Conservation (phyloP, 768 basidiomycete species). For the Auriculariales sp. region DNA sequence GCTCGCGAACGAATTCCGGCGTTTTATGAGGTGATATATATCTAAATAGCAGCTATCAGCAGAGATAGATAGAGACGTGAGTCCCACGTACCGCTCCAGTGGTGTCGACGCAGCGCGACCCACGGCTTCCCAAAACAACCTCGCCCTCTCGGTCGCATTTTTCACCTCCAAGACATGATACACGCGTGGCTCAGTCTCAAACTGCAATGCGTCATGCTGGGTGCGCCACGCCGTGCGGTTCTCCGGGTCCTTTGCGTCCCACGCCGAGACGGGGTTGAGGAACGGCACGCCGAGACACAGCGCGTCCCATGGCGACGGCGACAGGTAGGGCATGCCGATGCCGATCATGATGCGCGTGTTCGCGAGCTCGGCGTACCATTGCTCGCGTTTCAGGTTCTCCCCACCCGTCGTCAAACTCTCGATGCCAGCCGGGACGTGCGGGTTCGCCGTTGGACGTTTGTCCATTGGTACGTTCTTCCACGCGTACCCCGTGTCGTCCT, state of each 20-base stretch:
- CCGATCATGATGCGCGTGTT: conserved; percentile 8
- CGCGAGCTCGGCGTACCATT: no score
- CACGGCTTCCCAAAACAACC: neutral
- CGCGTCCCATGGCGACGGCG: conserved; percentile 9
- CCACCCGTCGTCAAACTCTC: no score
- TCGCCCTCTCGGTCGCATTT: neutral
- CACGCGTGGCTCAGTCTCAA: conserved; percentile 11
- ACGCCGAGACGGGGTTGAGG: conserved; percentile 14
- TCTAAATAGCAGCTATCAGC: no score
- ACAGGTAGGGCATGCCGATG: conserved; percentile 6
- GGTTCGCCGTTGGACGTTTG: no score
- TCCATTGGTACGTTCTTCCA: no score
- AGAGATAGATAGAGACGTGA: no score
- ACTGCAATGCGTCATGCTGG: conserved; percentile 13
- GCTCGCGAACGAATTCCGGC: no score
- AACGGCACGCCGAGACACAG: conserved; percentile 15
- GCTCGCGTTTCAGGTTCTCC: no score
- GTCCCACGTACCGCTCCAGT: neutral
- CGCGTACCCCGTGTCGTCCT: no score
- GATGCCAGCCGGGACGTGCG: no score
- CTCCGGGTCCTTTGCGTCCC: conserved; percentile 11
- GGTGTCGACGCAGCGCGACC: conserved; percentile 2
- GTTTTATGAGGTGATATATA: no score
- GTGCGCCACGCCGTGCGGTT: conserved; percentile 12
- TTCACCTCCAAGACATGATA: conserved; percentile 10